These are phyloP conservation scores for Ganoderma sinense DNA, from an alignment of 1,284 basidiomycete genomes.

Conservation along the genomic window DNA sequence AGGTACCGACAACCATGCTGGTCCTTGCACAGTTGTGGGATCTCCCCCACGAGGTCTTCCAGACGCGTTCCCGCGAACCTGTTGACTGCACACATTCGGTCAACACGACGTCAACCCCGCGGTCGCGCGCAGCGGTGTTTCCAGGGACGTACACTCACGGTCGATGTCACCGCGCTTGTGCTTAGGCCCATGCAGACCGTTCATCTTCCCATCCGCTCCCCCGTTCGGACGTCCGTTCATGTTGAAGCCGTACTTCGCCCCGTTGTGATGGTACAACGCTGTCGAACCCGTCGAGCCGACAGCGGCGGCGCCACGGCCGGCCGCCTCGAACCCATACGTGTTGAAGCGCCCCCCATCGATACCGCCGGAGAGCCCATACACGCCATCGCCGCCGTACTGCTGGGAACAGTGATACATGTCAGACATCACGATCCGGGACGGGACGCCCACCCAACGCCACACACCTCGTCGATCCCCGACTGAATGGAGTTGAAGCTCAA, in stretches of 20 bases:
- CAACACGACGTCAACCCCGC: background rate
- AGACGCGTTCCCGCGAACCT: constrained; percentile 94
- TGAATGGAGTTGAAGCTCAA: constrained; percentile 62
- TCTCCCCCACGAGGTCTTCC: constrained; percentile 96
- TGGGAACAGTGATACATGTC: constrained; percentile 29
- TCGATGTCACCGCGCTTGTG: constrained; percentile 95
- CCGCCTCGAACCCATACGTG: constrained; percentile 69
- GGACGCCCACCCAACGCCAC: constrained; percentile 41
- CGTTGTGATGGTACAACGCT: constrained; percentile 82
- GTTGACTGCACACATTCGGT: constrained; percentile 69
- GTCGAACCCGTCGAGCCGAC: constrained; percentile 74
- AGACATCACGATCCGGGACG: constrained; percentile 22
- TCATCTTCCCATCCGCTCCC: constrained; percentile 76
- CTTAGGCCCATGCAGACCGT: constrained; percentile 89
- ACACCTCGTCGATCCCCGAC: constrained; percentile 56
- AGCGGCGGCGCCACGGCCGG: constrained; percentile 45
- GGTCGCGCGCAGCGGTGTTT: background rate
- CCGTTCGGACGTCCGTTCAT: constrained; percentile 56
- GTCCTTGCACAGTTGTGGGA: constrained; percentile 95
- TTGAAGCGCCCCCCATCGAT: constrained; percentile 65
- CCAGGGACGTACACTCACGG: constrained; percentile 69
- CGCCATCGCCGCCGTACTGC: constrained; percentile 67
- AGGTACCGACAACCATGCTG: constrained; percentile 99
- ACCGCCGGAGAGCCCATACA: constrained; percentile 61
- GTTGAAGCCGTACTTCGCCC: constrained; percentile 77